phyloP scores from a whole-genome alignment of 495 filamentous ascomycete species.

The Talaromyces trachyspermus region DNA sequence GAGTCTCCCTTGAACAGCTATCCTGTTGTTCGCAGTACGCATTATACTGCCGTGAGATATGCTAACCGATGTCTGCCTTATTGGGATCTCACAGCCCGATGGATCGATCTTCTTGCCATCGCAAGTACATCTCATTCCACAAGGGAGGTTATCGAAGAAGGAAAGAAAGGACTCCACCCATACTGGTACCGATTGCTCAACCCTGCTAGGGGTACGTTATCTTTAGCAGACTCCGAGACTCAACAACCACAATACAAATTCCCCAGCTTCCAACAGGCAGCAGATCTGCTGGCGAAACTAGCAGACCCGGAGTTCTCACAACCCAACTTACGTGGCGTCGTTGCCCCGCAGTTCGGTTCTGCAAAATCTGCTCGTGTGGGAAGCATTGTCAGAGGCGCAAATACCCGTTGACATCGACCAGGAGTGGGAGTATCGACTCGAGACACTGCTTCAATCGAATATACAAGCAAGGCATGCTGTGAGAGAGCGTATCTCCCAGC shows the following conservation, averaged over 20 bases:
- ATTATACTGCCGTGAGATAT: conserved; percentile 80
- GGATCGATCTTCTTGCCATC: conserved; percentile 79
- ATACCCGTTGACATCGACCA: conserved; percentile 55
- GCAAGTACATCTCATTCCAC: conserved; percentile 52
- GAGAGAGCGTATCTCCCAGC: conserved; percentile 37
- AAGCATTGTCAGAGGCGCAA: conserved; percentile 51
- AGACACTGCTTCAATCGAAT: conserved; percentile 59
- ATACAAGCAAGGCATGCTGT: conserved; percentile 51
- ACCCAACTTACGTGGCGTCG: conserved; percentile 22
- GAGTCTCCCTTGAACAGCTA: conserved; percentile 30
- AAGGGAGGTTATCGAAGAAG: conserved; percentile 83
- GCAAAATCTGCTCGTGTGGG: conserved; percentile 66
- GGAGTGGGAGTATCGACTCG: conserved; percentile 79
- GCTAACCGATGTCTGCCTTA: conserved; percentile 85
- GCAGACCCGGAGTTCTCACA: conserved; percentile 2
- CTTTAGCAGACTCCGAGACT: conserved; percentile 11
- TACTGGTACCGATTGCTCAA: conserved; percentile 69
- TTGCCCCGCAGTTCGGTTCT: conserved; percentile 61
- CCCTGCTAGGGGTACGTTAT: conserved; percentile 23
- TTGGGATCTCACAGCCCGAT: conserved; percentile 68
- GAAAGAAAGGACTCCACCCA: conserved; percentile 76
- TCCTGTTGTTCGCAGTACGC: conserved; percentile 53
- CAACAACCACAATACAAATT: conserved; percentile 34
- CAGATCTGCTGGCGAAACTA: conserved; percentile 19
- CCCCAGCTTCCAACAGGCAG: conserved; percentile 35